Evolutionary conservation across 1,284 basidiomycete species (phyloP).

Genomic region (Leccinum pallidistipes): DNA sequence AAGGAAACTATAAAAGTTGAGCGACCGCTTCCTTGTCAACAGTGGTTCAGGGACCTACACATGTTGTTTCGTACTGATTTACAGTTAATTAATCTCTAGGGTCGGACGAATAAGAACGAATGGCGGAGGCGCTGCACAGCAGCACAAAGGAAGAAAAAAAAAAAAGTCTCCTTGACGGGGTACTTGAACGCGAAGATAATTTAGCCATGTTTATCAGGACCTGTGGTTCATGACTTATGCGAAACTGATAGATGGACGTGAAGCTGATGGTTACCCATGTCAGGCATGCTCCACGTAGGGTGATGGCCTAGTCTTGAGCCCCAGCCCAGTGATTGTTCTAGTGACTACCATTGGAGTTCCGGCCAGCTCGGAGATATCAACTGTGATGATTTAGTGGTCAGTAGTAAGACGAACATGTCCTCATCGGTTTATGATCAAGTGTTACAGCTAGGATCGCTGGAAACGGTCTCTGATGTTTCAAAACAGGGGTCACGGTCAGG

Average conservation of each 20-base stretch:
- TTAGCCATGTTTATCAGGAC: conserved; percentile 13
- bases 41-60: conserved; percentile 6
- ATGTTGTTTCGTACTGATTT: conserved; percentile 5
- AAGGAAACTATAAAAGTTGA: conserved; percentile 12
- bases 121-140: conserved; percentile 9
- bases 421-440: background rate
- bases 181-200: conserved; percentile 15
- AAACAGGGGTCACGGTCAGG: background rate
- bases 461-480: background rate
- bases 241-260: background rate
- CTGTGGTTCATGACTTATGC: conserved; percentile 1
- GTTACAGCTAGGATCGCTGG: background rate
- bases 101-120: conserved; percentile 1
- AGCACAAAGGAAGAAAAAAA: conserved; percentile 3
- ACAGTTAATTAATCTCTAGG: background rate
- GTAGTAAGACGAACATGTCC: background rate
- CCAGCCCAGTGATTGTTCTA: background rate
- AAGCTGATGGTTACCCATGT: conserved; percentile 3
- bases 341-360: background rate
- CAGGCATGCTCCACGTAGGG: background rate
- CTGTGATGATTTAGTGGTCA: background rate
- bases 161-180: background rate
- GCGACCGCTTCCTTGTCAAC: background rate
- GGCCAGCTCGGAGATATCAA: background rate
- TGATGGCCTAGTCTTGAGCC: background rate